Evolutionary conservation across 257 asterid genomes (phyloP).

Genomic region (Solanum sejunctum): DNA sequence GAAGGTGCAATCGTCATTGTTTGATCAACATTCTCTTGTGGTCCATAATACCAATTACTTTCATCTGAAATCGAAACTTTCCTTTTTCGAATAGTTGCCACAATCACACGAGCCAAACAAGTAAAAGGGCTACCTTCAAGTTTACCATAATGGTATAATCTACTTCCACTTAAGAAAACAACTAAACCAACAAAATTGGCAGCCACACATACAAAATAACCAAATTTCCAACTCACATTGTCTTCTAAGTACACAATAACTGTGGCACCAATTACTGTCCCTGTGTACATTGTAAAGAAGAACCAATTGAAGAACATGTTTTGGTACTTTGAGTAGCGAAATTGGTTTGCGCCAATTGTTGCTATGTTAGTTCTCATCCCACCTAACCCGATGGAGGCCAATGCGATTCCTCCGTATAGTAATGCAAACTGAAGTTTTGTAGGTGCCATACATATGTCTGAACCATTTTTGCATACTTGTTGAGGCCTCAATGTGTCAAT

Average conservation of each 20-base stretch:
- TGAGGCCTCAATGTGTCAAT: conserved; percentile 8
- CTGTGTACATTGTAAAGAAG: not conserved
- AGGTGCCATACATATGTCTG: not conserved
- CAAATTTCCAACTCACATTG: conserved; percentile 11
- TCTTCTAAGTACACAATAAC: conserved; percentile 12
- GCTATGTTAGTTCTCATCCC: conserved; percentile 1
- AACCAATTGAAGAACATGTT: conserved; percentile 16
- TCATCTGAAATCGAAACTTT: not conserved
- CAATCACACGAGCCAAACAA: conserved; percentile 27
- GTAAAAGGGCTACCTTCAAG: conserved; percentile 51
- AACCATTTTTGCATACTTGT: not conserved
- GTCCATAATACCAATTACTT: not conserved
- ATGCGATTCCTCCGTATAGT: conserved; percentile 1
- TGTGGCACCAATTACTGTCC: not conserved
- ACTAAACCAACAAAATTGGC: not conserved
- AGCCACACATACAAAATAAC: not conserved
- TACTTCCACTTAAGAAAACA: conserved; percentile 2
- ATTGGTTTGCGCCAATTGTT: conserved; percentile 15
- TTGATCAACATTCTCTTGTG: not conserved
- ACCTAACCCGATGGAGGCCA: conserved; percentile 3
- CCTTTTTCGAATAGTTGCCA: conserved; percentile 31
- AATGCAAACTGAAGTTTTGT: not conserved
- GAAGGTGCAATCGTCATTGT: not conserved
- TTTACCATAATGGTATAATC: conserved; percentile 1
- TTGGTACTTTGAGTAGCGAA: conserved; percentile 1